These are phyloP conservation scores for Malassezia vespertilionis DNA, from an alignment of 1,284 basidiomycete genomes.

Conservation along the genomic window DNA sequence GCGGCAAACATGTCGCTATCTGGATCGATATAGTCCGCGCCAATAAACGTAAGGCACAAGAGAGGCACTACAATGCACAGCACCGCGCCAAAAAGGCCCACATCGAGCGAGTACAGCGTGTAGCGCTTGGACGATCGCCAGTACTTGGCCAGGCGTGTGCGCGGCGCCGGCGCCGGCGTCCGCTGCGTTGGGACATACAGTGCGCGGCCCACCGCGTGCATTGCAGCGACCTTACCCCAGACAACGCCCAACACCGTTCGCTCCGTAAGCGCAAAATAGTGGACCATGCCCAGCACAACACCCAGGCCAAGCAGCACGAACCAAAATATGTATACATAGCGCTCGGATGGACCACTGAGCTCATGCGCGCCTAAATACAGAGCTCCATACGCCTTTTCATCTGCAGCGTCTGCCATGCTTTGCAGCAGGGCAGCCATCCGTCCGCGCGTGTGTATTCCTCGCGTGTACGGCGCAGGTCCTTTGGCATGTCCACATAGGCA, in stretches of 20 bases:
- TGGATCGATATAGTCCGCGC: conserved; percentile 65
- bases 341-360: conserved; percentile 47
- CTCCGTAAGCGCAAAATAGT: conserved; percentile 38
- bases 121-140: conserved; percentile 19
- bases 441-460: no score
- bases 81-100: conserved; percentile 25
- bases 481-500: no score
- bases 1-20: conserved; percentile 43
- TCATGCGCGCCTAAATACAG: conserved; percentile 48
- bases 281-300: conserved; percentile 39
- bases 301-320: conserved; percentile 40
- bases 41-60: conserved; percentile 51
- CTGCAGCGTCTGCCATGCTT: no score
- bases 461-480: no score
- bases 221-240: conserved; percentile 38
- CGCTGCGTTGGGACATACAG: conserved; percentile 8
- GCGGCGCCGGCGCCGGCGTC: not conserved
- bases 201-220: conserved; percentile 26
- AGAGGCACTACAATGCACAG: conserved; percentile 33
- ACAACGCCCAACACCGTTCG: conserved; percentile 31
- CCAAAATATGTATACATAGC: conserved; percentile 50
- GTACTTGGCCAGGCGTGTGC: not conserved
- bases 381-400: not conserved
- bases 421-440: no score
- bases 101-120: conserved; percentile 29